Evolutionary conservation across 1,284 basidiomycete genomes (phyloP).

Genomic region (Cutaneotrichosporon sp.): DNA sequence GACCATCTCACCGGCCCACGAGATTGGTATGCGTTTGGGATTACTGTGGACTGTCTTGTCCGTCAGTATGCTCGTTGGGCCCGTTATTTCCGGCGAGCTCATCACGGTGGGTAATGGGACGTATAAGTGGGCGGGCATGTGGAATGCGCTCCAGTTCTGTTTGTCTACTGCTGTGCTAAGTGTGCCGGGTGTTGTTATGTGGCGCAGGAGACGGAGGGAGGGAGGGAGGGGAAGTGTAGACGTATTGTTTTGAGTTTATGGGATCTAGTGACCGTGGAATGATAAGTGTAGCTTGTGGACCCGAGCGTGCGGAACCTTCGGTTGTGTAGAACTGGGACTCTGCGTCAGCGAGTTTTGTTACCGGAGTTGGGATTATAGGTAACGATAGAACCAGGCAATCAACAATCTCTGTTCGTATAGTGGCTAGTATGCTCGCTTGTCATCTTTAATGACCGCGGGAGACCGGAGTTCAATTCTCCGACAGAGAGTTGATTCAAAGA

Average conservation of each 20-base stretch:
- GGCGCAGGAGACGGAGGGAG: too few relatives aligned
- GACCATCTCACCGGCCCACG: slow-evolving; percentile 40
- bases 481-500: background rate
- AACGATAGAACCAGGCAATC: background rate
- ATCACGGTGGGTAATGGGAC: slow-evolving; percentile 21
- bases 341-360: too few relatives aligned
- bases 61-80: slow-evolving; percentile 41
- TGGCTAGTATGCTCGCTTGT: slow-evolving; percentile 3
- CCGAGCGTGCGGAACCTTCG: too few relatives aligned
- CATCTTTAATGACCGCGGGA: slow-evolving; percentile 1
- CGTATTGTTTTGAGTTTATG: too few relatives aligned
- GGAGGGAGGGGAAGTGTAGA: too few relatives aligned
- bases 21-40: slow-evolving; percentile 47
- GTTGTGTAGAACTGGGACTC: too few relatives aligned
- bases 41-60: slow-evolving; percentile 42
- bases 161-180: too few relatives aligned
- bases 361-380: too few relatives aligned
- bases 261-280: too few relatives aligned
- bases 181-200: too few relatives aligned
- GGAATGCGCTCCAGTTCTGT: too few relatives aligned
- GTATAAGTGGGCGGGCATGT: slow-evolving; percentile 8
- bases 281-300: too few relatives aligned
- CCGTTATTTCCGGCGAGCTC: slow-evolving; percentile 38
- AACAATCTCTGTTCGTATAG: background rate
- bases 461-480: slow-evolving; percentile 2